A percentile compares a stretch with the other conserved stretches of the same genome.
These are phyloP conservation scores for Glycine soja DNA, from an alignment of 306 rosid species.

Conservation along the genomic window DNA sequence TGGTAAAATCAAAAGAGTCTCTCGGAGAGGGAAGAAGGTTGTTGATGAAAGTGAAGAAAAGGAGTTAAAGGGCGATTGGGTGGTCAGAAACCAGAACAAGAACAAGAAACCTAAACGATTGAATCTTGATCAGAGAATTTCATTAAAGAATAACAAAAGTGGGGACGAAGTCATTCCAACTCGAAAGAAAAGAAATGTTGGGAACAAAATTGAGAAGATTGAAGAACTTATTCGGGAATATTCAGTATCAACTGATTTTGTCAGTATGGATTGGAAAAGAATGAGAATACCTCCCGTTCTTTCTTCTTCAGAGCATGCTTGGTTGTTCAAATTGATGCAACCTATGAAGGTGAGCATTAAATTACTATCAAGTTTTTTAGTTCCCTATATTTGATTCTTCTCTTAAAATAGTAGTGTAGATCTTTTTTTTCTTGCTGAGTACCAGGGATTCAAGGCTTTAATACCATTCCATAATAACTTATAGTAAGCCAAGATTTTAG, in stretches of 20 bases:
- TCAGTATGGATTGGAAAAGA: constrained; percentile 87
- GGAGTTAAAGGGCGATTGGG: constrained; percentile 50
- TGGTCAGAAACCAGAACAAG: constrained; percentile 56
- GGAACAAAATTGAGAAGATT: constrained; percentile 57
- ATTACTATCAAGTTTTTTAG: background rate
- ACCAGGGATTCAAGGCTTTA: too few relatives aligned
- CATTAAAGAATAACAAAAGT: constrained; percentile 55
- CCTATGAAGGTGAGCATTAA: constrained; percentile 80
- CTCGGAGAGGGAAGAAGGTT: constrained; percentile 61
- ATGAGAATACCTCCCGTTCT: constrained; percentile 95
- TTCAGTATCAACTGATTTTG: constrained; percentile 72
- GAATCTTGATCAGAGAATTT: constrained; percentile 81
- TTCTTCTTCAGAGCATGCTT: constrained; percentile 84
- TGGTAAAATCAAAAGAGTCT: constrained; percentile 54
- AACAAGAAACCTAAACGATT: constrained; percentile 64
- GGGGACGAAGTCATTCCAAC: constrained; percentile 50
- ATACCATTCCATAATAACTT: too few relatives aligned
- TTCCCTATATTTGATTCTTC: too few relatives aligned
- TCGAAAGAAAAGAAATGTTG: constrained; percentile 53
- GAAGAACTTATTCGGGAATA: constrained; percentile 79
- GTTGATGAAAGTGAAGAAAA: constrained; percentile 50
- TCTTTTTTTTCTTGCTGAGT: too few relatives aligned
- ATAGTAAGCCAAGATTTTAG: background rate
- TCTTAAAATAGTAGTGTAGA: too few relatives aligned
- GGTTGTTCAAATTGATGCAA: constrained; percentile 90